Conservation (phyloP, 345 rosid genomes). For the Firmiana major region DNA sequence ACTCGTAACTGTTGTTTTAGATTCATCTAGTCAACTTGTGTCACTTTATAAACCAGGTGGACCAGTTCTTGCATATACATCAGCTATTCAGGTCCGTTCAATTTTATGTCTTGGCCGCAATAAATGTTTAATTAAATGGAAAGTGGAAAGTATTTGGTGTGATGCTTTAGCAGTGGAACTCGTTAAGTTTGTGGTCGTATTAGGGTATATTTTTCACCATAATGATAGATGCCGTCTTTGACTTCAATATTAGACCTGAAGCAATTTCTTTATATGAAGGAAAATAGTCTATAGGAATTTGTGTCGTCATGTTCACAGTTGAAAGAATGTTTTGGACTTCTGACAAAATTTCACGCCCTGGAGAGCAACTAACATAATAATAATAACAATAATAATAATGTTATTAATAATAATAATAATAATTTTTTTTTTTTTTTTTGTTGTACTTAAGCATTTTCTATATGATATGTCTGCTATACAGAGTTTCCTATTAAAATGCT, state of each 20-base stretch:
- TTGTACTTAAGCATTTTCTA: background rate
- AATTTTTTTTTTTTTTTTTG: too few species aligned
- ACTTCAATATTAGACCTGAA: background rate
- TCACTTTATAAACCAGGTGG: slow-evolving; percentile 88
- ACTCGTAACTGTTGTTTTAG: slow-evolving; percentile 59
- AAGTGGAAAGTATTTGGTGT: background rate
- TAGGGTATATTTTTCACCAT: background rate
- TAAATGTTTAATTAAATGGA: background rate
- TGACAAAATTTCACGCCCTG: background rate
- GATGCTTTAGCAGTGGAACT: background rate
- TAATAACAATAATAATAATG: too few species aligned
- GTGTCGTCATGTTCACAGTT: background rate
- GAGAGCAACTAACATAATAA: background rate
- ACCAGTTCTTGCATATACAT: slow-evolving; percentile 54
- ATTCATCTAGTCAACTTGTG: slow-evolving; percentile 60
- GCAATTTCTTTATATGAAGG: too few species aligned
- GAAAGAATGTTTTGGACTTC: background rate
- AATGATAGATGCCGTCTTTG: background rate
- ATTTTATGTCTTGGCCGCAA: background rate
- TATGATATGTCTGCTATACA: background rate
- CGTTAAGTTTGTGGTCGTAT: background rate
- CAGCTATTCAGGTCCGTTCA: slow-evolving; percentile 58
- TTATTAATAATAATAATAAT: background rate
- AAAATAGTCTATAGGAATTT: background rate
- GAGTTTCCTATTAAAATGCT: background rate